Percentiles rank a stretch among this genome's conserved stretches.
Evolutionary conservation across 805 yeast species (phyloP).

Genomic region (Jamesozyma spencerorum): DNA sequence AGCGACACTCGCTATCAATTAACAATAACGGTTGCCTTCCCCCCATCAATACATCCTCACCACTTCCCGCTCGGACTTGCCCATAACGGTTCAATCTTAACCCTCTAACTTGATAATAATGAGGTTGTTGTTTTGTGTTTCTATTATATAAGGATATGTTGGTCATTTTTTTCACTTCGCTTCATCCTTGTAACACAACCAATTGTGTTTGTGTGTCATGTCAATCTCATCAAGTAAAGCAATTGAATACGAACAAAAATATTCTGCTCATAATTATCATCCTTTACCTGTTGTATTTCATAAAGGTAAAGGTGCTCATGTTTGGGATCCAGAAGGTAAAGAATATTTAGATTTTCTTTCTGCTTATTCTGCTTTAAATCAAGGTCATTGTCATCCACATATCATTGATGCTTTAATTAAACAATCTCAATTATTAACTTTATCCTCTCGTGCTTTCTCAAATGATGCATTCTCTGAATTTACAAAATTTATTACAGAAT

Average conservation of each 20-base stretch:
- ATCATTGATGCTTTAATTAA: conserved; percentile 76
- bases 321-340: conserved; percentile 97
- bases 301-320: conserved; percentile 81
- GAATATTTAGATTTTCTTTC: conserved; percentile 87
- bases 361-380: conserved; percentile 95
- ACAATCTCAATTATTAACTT: conserved; percentile 76
- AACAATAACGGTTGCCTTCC: no score
- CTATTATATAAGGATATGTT: no score
- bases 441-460: conserved; percentile 88
- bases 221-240: conserved; percentile 65
- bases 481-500: conserved; percentile 83
- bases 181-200: background rate
- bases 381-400: conserved; percentile 96
- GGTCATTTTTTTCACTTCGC: background rate
- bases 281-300: conserved; percentile 92
- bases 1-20: no score
- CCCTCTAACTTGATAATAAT: no score
- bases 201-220: background rate
- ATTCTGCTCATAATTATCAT: conserved; percentile 95
- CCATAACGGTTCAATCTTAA: no score
- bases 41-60: no score
- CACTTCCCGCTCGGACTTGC: no score
- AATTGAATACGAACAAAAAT: conserved; percentile 57
- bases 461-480: conserved; percentile 79
- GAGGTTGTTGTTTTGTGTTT: no score